A percentile compares a stretch with the other conserved stretches of the same genome.
phyloP scores from a whole-genome alignment of 306 rosid genomes.

The Fragaria nilgerrensis region DNA sequence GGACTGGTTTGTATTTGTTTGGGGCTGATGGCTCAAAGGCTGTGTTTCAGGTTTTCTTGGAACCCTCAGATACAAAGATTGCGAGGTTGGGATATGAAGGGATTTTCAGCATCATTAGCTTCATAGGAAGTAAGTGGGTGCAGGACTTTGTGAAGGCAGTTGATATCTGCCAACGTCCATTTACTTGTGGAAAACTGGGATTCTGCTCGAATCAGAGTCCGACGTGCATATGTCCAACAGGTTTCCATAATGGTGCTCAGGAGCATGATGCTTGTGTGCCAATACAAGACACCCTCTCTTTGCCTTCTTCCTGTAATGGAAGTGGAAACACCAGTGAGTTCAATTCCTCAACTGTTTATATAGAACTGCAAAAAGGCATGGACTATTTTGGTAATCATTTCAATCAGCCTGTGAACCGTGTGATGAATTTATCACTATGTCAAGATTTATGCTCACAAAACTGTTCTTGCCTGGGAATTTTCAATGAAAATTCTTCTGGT shows the following conservation, averaged over 20 bases:
- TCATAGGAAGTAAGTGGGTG: not conserved
- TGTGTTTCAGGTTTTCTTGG: slow-evolving; percentile 4
- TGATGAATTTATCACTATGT: slow-evolving; percentile 3
- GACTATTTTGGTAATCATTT: slow-evolving; percentile 23
- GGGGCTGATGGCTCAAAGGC: not conserved
- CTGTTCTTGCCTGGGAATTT: slow-evolving; percentile 25
- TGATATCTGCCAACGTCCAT: slow-evolving; percentile 15
- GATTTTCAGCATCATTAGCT: slow-evolving; percentile 9
- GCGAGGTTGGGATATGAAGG: slow-evolving; percentile 16
- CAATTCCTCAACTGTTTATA: slow-evolving; percentile 14
- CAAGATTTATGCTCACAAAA: slow-evolving; percentile 12
- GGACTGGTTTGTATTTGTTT: slow-evolving; percentile 16
- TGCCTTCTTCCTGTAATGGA: slow-evolving; percentile 15
- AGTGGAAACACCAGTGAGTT: not conserved
- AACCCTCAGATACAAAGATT: not conserved
- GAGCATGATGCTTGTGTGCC: slow-evolving; percentile 3
- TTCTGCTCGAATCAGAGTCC: not conserved
- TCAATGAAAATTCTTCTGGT: slow-evolving; percentile 17
- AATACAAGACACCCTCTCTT: not conserved
- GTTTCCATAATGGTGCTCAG: not conserved
- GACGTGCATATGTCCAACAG: slow-evolving; percentile 18
- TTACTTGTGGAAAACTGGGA: slow-evolving; percentile 15
- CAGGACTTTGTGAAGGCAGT: slow-evolving; percentile 13
- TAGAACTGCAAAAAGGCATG: not conserved
- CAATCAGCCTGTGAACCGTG: not conserved